A percentile compares a stretch with the other conserved stretches of the same genome.
Conservation (phyloP, 139 green algal species). For the Klebsormidium nitens region DNA sequence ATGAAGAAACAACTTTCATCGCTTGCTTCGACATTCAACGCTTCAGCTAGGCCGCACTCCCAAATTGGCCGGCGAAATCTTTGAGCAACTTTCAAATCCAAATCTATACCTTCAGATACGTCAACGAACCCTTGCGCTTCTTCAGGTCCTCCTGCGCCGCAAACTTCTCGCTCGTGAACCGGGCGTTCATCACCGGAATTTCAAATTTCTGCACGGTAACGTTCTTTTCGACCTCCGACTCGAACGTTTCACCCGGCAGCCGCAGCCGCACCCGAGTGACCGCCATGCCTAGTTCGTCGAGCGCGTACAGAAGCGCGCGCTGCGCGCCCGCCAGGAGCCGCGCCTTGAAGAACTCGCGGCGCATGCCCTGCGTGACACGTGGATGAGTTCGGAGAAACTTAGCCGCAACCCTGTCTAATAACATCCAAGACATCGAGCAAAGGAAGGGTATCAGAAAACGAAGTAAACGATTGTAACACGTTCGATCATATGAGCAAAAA, state of each 20-base stretch:
- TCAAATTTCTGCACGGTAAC: conserved; percentile 55
- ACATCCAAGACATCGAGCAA: too few species aligned
- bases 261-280: conserved; percentile 59
- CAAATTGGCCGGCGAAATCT: too few species aligned
- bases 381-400: too few species aligned
- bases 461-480: too few species aligned
- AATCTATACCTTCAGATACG: conserved; percentile 70
- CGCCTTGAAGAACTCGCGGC: conserved; percentile 59
- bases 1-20: too few species aligned
- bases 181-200: conserved; percentile 49
- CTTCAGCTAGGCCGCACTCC: too few species aligned
- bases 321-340: conserved; percentile 50
- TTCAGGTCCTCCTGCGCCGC: conserved; percentile 55
- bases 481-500: too few species aligned
- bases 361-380: conserved; percentile 51
- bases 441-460: too few species aligned
- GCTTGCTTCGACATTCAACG: too few species aligned
- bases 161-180: conserved; percentile 53
- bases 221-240: conserved; percentile 45
- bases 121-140: conserved; percentile 55
- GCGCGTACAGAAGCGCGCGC: conserved; percentile 65
- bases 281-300: conserved; percentile 83
- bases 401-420: too few species aligned
- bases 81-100: too few species aligned
- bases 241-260: conserved; percentile 27